A percentile compares a stretch with the other conserved stretches of the same genome.
Conservation (phyloP, 2,329 filamentous ascomycete species). For the Aspergillus quadrilineatus region DNA sequence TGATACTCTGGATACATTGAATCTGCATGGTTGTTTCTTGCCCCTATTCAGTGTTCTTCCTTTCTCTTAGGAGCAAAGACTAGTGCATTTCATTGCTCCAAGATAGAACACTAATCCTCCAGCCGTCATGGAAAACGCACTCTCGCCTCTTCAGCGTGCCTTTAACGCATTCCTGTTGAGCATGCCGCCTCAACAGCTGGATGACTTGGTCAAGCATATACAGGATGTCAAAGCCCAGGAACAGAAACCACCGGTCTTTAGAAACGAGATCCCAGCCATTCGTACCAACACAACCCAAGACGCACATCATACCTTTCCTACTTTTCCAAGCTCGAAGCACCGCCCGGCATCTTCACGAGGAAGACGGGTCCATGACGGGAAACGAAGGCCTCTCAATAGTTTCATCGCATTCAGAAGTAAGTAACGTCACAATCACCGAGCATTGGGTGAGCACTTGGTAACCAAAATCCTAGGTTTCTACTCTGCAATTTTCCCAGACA, state of each 20-base stretch:
- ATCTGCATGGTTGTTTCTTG: neutral
- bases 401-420: conserved; percentile 42
- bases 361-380: conserved; percentile 22
- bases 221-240: conserved; percentile 14
- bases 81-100: neutral
- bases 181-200: conserved; percentile 26
- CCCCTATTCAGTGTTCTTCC: neutral
- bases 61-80: neutral
- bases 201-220: conserved; percentile 22
- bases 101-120: neutral
- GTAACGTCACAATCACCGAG: conserved; percentile 13
- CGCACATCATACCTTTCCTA: conserved; percentile 7
- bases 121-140: conserved; percentile 18
- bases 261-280: conserved; percentile 7
- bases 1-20: neutral
- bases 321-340: conserved; percentile 9
- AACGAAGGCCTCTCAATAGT: conserved; percentile 35
- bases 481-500: conserved; percentile 45
- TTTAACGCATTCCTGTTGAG: conserved; percentile 28
- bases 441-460: conserved; percentile 7
- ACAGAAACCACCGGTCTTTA: conserved; percentile 5
- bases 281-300: conserved; percentile 2
- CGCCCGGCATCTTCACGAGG: conserved; percentile 17
- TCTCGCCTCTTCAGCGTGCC: conserved; percentile 25
- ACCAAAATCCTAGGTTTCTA: conserved; percentile 45